A percentile compares a stretch with the other conserved stretches of the same genome.
Conservation (phyloP, 495 filamentous ascomycete species). For the Penicillium lagena region DNA sequence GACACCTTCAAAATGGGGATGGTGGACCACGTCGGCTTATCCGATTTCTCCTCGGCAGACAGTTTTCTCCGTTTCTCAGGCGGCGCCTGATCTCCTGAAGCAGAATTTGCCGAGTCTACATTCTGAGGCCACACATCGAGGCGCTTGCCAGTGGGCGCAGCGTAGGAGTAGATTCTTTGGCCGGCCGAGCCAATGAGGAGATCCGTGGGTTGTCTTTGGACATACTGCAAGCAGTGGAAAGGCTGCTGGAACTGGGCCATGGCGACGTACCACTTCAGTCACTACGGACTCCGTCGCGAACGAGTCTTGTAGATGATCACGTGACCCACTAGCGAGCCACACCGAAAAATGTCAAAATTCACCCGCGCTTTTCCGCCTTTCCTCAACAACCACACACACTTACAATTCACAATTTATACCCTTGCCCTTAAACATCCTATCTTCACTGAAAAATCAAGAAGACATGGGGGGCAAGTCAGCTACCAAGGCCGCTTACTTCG, state of each 20-base stretch:
- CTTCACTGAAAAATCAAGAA: slow-evolving; percentile 77
- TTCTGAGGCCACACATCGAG: slow-evolving; percentile 46
- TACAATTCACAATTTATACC: slow-evolving; percentile 12
- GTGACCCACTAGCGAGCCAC: slow-evolving; percentile 37
- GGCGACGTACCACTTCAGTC: not conserved
- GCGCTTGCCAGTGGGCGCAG: slow-evolving; percentile 32
- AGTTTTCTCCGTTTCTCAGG: slow-evolving; percentile 49
- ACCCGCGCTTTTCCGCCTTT: slow-evolving; percentile 12
- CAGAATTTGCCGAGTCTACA: slow-evolving; percentile 19
- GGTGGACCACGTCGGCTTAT: slow-evolving; percentile 33
- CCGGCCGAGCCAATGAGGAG: slow-evolving; percentile 53
- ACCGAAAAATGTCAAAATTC: slow-evolving; percentile 28
- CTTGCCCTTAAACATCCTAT: slow-evolving; percentile 94
- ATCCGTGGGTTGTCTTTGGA: slow-evolving; percentile 22
- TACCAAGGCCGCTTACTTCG: slow-evolving; percentile 97
- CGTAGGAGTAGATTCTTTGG: slow-evolving; percentile 45
- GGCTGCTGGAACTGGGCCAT: slow-evolving; percentile 39
- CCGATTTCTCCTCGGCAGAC: slow-evolving; percentile 18
- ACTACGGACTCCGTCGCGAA: too few species aligned
- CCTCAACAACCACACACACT: slow-evolving; percentile 25
- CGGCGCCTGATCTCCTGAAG: slow-evolving; percentile 26
- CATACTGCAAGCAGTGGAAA: slow-evolving; percentile 48
- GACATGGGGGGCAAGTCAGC: slow-evolving; percentile 98
- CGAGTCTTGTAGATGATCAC: slow-evolving; percentile 9
- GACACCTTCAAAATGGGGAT: slow-evolving; percentile 54